Evolutionary conservation across 2,329 filamentous ascomycete species (phyloP), one percentile per base, ranked within the genome.

Genomic region (Fusarium pilosicola): DNA sequence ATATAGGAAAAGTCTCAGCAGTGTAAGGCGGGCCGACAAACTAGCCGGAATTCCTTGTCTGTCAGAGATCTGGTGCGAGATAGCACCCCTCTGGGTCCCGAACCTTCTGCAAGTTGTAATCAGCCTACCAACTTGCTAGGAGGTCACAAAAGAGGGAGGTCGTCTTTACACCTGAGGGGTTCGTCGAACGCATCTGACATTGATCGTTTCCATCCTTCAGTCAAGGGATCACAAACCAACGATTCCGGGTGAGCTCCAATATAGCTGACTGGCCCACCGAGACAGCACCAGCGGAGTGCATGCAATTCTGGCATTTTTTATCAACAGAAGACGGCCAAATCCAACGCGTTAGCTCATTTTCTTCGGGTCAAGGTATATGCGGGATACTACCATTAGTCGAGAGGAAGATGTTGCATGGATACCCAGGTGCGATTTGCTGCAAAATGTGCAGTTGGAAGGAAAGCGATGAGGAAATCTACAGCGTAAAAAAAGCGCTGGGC

Each of bases 1-100:
- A 75, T 81, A 72, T 83, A 83, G 82, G 68, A 67, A 68, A 68
- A 54, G 62, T 68, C 76, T 65, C 54, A 52, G 49, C 56, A 42
- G 51, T 54, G 62, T 39, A 41, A 36, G 59, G 55, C 46, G 57
- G 65, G 45, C 39, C 54, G 68, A 46, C 59, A 52, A 44, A 68
- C 68, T 36, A 63, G 46, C 49, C 48, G 41, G 24, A 48, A 57
- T 44, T 46, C 48, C 22, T 57, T 55, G 26, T 60, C 68, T 24
- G 30, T 72, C 36, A 72, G 58, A 49, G 70, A 69, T 32, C 28
- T 72, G 64, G 68, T 72, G 39, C 68, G 58, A 46, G 68, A 64
- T 15, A 72, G 70, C 48, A 72, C 54, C 14, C 70, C 70, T 41
- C 55, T 72, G 26, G 41, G 51, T 13, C 56, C 56, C 22, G 32